Base-by-base conservation (phyloP, 495 filamentous ascomycete genomes). In the Annulohypoxylon bovei region DNA sequence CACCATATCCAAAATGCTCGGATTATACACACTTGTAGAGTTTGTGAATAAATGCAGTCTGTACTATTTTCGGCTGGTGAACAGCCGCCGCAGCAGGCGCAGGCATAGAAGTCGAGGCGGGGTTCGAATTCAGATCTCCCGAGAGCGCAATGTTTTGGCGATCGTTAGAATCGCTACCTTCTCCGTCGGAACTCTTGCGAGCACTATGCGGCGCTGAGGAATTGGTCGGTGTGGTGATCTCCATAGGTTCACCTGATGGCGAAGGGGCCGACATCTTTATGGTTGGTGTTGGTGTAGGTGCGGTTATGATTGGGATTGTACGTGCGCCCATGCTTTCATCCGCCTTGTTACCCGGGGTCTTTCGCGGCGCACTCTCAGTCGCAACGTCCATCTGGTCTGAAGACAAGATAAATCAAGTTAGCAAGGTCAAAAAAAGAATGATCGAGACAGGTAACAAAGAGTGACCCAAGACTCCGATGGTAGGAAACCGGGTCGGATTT, bases 21-120 rank as follows among this genome's bases (percentile, higher is more conserved):
- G 33, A 57, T 44, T 23, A 65, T 61, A 82, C 90, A 62, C 86
- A 98, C 95, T 97, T 99, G 87, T 98, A 99, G 16, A 99, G 88
- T 79, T 99, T 99, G 79, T 99, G 95, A 66, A 99, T 98, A 76
- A 99, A 99, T n/a, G 95, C 95, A 23, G 95, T 98, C 80, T 99
- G 95, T 28, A 98, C 93, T 60, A 97, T 94, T 81, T 99, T 99
- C 62, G 95, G 94, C 78, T 97, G 94, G 78, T 97, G 94, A 64
- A 93, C 90, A 63, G 93, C 93, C 14, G 93, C 92, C 4, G 92
- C 91, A 46, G 93, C 93, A 18, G 82, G 76, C 40, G 83, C 79
- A 67, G 82, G 80, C 64, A 80, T 80, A 58, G 78, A 77, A 58
- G 70, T 79, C 14, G 79, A 75, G 47, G 73, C 60, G 18, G 49